These are phyloP conservation scores for Cyberlindnera euphorbiae DNA, from an alignment of 805 yeast genomes.

Conservation along the genomic window DNA sequence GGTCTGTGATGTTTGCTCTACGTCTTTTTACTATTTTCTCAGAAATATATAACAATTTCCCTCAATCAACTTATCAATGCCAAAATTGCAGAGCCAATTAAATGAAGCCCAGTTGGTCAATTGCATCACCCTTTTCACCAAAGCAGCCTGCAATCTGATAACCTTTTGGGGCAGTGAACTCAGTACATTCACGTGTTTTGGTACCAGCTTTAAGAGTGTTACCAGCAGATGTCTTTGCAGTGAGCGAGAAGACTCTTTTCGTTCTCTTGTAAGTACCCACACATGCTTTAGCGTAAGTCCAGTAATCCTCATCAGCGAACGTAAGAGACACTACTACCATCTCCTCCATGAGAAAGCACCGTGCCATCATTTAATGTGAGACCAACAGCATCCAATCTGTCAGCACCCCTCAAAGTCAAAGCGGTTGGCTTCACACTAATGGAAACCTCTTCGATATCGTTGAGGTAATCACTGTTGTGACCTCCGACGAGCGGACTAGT, in stretches of 20 bases:
- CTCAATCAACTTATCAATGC: too few species aligned
- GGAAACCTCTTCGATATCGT: conserved; percentile 3
- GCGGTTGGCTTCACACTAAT: conserved; percentile 4
- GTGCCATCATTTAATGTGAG: conserved; percentile 30
- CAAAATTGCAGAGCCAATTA: neutral
- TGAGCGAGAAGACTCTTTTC: conserved; percentile 33
- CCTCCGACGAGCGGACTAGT: conserved; percentile 6
- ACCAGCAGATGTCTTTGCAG: conserved; percentile 7
- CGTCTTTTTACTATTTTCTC: too few species aligned
- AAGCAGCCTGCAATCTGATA: conserved; percentile 11
- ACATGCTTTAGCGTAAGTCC: conserved; percentile 41
- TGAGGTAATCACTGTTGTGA: conserved; percentile 6
- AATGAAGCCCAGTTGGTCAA: conserved; percentile 9
- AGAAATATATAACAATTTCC: too few species aligned
- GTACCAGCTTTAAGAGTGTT: conserved; percentile 7
- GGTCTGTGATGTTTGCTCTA: too few species aligned
- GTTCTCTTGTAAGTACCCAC: conserved; percentile 37
- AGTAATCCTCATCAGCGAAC: conserved; percentile 5
- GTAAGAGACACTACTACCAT: conserved; percentile 6
- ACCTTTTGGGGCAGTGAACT: conserved; percentile 7
- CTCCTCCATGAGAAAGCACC: conserved; percentile 9
- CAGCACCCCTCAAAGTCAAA: conserved; percentile 4
- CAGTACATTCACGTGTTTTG: conserved; percentile 1
- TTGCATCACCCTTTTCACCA: conserved; percentile 8
- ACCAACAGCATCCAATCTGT: conserved; percentile 19